Conservation (phyloP, 768 basidiomycete genomes). For the Astraeus odoratus region DNA sequence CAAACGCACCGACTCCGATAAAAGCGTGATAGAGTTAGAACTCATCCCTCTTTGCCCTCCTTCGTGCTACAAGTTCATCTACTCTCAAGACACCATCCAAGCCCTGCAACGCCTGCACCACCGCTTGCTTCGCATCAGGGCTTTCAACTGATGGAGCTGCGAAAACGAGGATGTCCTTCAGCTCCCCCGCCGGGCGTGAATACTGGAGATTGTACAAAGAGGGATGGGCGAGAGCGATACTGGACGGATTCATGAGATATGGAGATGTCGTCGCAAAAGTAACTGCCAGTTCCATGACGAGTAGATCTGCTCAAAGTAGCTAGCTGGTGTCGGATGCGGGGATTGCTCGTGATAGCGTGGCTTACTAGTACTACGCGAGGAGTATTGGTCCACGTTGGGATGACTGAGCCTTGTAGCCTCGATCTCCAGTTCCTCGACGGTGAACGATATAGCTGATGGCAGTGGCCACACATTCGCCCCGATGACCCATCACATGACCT, state of each 20-base stretch:
- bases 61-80: constrained; percentile 16
- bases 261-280: constrained; percentile 22
- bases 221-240: constrained; percentile 15
- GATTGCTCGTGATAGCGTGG: no score
- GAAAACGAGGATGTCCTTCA: constrained; percentile 19
- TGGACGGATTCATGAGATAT: constrained; percentile 17
- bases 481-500: no score
- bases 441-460: no score
- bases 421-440: no score
- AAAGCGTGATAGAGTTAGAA: no score
- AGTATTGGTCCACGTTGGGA: no score
- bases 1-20: no score
- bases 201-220: constrained; percentile 19
- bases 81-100: constrained; percentile 17
- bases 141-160: constrained; percentile 5
- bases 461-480: no score
- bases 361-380: no score
- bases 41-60: constrained; percentile 21
- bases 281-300: constrained; percentile 19
- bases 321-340: not conserved
- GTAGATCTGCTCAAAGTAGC: not conserved
- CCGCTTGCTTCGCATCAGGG: constrained; percentile 3
- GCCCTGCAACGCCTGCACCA: constrained; percentile 11
- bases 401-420: no score
- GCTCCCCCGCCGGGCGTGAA: constrained; percentile 13